Base-by-base conservation (phyloP, 2,329 filamentous ascomycete genomes). In the Pezicula radicicola region DNA sequence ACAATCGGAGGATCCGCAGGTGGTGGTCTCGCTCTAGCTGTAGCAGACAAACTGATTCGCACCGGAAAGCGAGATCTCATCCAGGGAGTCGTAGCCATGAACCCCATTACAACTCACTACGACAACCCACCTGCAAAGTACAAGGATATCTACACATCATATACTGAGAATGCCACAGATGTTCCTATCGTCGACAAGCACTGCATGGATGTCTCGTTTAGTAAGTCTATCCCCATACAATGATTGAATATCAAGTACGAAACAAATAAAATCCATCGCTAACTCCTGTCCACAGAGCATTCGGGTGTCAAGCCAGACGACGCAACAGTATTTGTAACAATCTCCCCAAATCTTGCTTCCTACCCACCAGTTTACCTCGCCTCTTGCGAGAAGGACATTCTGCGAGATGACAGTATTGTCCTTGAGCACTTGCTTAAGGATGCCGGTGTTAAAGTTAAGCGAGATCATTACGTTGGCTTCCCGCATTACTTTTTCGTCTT, bases 401-500 rank as follows among this genome's bases (percentile, higher is more conserved):
- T 66, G 53, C 55, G 63, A 15, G 65, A 67, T 52, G 64, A 67
- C 58, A 63, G 61, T 0, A 55, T 46, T 43, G 60, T 69, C 2
- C 35, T 69, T 35, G 64, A 62, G 55, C 46, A 47, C 10, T 57
- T 60, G 50, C 51, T 68, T 53, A 58, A 55, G 41, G 57, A 67
- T 15, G 56, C 56, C 2, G 65, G 64, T 0, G 58, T 63, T 5
- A 45, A 48, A 48, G 60, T 60, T 6, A 63, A 61, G 54, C 56
- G 55, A 19, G 63, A 67, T 36, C 50, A 56, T 30, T 66, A 67
- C 53, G 53, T 57, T 4, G 66, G 64, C 1, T 43, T 64, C 39
- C 65, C 66, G 39, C 66, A 69, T 56, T 69, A 66, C 35, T 70
- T 64, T 43, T 67, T 59, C 61, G 21, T 63, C 19, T 58, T 63